Evolutionary conservation across 176 grass and related monocot species (phyloP), one percentile per base, ranked within the genome.

Genomic region (Zoysia japonica): DNA sequence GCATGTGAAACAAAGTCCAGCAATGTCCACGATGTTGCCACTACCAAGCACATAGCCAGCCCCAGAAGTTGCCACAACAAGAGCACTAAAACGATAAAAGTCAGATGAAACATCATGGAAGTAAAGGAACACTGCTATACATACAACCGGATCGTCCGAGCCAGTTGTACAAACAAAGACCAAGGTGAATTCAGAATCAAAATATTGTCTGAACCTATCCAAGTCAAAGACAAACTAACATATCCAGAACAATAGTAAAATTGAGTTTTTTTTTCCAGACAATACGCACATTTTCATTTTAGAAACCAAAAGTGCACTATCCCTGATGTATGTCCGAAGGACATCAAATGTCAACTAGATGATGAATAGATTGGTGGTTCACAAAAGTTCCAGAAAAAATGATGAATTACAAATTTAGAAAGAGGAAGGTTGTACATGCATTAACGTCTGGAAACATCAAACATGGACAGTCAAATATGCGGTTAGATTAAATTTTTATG

Each of bases 21-120:
- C 85, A 44, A 94, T 66, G 81, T 97, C 89, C 80, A 97, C 62
- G 3, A 88, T 64, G 64, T 77, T 87, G 49, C 92, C 91, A 71
- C 95, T 97, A 59, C 89, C 95, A 11, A 97, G 95, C 61, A 97
- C 87, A 87, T 94, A 97, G 50, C 95, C 95, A 86, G 95, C 77
- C 71, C 95, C 95, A 15, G 95, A 94, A 83, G 95, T 97, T 68
- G 95, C 95, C 69, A 97, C 95, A 78, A 97, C 95, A 80, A 97
- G 87, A 47, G 93, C 80, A 83, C 95, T 97, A 83, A 55, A 67
- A 86, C 41, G 54, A 91, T 59, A 80, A 37, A 83, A 41, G 55
- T 52, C 20, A 12, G 59, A 55, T 39, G 50, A 1, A 82, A 49
- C 0, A 81, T 74, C n/a, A 74, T 8, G 20, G 12, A 49, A 82